These are phyloP conservation scores for Lentinula detonsa DNA, from an alignment of 768 basidiomycete genomes.

Conservation along the genomic window DNA sequence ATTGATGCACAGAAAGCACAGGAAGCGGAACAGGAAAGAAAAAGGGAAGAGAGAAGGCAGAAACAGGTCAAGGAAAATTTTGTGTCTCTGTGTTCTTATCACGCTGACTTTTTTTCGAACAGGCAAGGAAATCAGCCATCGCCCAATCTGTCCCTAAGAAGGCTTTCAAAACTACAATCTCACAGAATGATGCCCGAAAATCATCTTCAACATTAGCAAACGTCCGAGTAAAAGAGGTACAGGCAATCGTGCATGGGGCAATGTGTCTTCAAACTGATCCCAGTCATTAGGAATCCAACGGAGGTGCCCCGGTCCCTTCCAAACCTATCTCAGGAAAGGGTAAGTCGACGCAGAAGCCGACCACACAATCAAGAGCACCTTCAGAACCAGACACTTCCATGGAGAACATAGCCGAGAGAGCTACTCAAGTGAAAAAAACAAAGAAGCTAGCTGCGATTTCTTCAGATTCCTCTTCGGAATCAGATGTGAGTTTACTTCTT, in stretches of 20 bases:
- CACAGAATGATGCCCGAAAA: background rate
- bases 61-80: slow-evolving; percentile 11
- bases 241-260: background rate
- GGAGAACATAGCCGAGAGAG: background rate
- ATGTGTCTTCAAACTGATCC: background rate
- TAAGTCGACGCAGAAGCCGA: background rate
- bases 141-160: background rate
- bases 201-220: background rate
- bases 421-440: background rate
- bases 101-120: background rate
- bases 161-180: background rate
- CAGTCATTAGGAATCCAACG: background rate
- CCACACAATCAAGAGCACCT: background rate
- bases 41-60: slow-evolving; percentile 15
- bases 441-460: background rate
- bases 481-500: background rate
- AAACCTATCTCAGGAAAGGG: background rate
- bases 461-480: background rate
- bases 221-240: background rate
- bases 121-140: background rate
- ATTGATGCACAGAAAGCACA: background rate
- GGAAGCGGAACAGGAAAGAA: background rate
- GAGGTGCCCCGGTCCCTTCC: background rate
- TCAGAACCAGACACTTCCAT: background rate
- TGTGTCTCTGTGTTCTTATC: background rate